Percentiles rank a stretch among this genome's conserved stretches.
Conservation (phyloP, 108 stramenopile species). For the Skeletonema marinoi region DNA sequence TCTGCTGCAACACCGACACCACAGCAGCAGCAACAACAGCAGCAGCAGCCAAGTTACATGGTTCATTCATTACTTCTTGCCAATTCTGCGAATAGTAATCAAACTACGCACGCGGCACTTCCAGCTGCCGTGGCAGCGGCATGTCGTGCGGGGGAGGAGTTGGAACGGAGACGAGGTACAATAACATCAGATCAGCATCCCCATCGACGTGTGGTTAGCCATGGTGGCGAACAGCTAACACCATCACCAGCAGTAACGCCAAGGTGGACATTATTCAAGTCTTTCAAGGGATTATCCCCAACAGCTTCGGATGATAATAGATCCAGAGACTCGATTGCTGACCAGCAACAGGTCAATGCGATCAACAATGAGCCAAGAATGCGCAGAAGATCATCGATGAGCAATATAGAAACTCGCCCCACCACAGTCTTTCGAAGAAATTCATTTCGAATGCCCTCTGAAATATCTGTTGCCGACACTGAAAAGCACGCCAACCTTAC, state of each 20-base stretch:
- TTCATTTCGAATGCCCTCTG: conserved; percentile 16
- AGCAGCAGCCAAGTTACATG: background rate
- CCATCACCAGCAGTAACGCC: background rate
- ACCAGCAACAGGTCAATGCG: background rate
- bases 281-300: background rate
- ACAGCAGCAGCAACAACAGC: background rate
- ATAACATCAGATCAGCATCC: background rate
- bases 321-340: background rate
- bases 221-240: background rate
- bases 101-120: conserved; percentile 24
- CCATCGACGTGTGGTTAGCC: background rate
- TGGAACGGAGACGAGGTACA: conserved; percentile 25
- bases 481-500: conserved; percentile 20
- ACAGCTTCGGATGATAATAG: background rate
- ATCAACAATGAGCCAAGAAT: background rate
- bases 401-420: background rate
- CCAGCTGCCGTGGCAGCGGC: conserved; percentile 44
- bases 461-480: conserved; percentile 29
- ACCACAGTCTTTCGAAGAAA: background rate
- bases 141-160: conserved; percentile 39
- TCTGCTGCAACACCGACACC: background rate
- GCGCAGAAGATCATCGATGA: background rate
- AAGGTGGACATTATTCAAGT: background rate
- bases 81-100: background rate
- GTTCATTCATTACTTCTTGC: conserved; percentile 5